Evolutionary conservation across 1,139 yeast genomes (phyloP), one percentile per base, ranked within the genome.

Genomic region (Suhomyces choctaworum): DNA sequence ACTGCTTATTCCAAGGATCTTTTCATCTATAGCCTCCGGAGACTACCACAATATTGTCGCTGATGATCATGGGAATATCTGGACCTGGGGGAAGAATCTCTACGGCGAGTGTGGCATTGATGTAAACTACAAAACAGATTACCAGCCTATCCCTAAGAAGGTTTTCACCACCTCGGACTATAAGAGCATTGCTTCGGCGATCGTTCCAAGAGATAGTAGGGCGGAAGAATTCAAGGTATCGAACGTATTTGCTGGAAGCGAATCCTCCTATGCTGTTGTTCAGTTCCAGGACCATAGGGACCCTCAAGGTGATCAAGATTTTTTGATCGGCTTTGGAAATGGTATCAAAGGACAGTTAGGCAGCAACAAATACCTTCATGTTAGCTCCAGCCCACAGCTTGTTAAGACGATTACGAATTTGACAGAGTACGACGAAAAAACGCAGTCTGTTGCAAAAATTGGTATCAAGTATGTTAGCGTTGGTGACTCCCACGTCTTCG

Each of bases 281-380:
- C 60, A 45, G 14, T 54, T 58, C 27, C 48, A 58, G 15, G 46
- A 48, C 12, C 54, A 45, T 2, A 45, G 58, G 24, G 41, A 51
- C 40, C 37, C 24, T 10, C 24, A 22, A 8, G 40, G 38, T 15
- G 37, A 44, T 30, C 53, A 59, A 34, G 58, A 62, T 10, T 42
- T 66, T 8, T 60, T 76, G 35, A 65, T 82, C 47, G 71, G 88
- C 5, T 82, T 89, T 63, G 98, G 98, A 16, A 80, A 80, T 50
- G 96, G 97, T 4, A 60, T 84, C 34, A 74, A 76, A 48, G 98
- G 97, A n/a, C 95, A 88, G 60, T 67, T 89, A 39, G 98, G 97
- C 12, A 75, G 78, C 32, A 89, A 87, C 16, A 67, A 81, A 36
- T 89, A 72, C 56, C 64, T 82, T 32, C 96, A 89, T 54, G 82